Evolutionary conservation across 306 rosid species (phyloP).

Genomic region (Rosa persica): DNA sequence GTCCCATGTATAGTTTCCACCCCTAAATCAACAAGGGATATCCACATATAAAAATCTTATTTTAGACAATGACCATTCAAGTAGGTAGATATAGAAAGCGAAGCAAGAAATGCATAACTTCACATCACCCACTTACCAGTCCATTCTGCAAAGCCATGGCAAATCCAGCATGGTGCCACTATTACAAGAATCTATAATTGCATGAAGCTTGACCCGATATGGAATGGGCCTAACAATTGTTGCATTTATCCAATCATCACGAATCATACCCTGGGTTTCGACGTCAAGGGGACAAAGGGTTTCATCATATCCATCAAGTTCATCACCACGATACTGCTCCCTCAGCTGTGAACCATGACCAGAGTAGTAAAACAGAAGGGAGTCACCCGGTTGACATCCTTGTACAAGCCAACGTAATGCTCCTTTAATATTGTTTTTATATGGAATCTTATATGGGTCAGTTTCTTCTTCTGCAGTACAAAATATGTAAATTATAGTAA

Average conservation of each 20-base stretch:
- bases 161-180: constrained; percentile 95
- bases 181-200: constrained; percentile 91
- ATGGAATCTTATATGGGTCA: constrained; percentile 72
- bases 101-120: not conserved
- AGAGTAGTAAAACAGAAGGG: constrained; percentile 87
- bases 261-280: constrained; percentile 98
- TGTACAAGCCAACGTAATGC: constrained; percentile 94
- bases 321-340: constrained; percentile 74
- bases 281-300: constrained; percentile 92
- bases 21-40: constrained; percentile 38
- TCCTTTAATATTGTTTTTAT: constrained; percentile 72
- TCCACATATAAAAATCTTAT: not conserved
- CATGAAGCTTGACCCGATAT: constrained; percentile 84
- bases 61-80: not conserved
- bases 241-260: constrained; percentile 86
- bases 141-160: constrained; percentile 94
- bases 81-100: not conserved
- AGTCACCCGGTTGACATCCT: constrained; percentile 91
- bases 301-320: constrained; percentile 92
- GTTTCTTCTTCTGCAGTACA: constrained; percentile 89
- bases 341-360: constrained; percentile 96
- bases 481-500: constrained; percentile 18
- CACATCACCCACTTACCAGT: constrained; percentile 52
- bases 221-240: constrained; percentile 79
- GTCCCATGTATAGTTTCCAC: constrained; percentile 84